These are phyloP conservation scores for Pythium plurisporium DNA, from an alignment of 352 stramenopile genomes.

Conservation along the genomic window DNA sequence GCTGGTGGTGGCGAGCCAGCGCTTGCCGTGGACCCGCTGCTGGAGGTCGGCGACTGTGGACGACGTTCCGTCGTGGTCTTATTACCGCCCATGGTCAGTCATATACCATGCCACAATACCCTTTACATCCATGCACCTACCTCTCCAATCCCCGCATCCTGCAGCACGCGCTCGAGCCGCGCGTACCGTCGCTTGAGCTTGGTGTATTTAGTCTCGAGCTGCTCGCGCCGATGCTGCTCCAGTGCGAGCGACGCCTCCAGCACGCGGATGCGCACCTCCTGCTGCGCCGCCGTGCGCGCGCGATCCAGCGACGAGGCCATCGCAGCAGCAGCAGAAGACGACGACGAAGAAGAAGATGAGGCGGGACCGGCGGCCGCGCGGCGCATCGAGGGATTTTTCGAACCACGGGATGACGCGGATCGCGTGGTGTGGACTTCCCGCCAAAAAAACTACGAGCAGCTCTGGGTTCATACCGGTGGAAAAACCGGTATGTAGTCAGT, in stretches of 20 bases:
- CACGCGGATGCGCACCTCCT: conserved; percentile 25
- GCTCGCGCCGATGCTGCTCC: conserved; percentile 44
- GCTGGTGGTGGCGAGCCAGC: neutral
- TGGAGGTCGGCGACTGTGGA: neutral
- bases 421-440: too few species aligned
- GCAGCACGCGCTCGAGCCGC: conserved; percentile 48
- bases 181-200: conserved; percentile 64
- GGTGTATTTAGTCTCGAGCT: conserved; percentile 66
- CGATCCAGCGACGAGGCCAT: neutral
- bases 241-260: conserved; percentile 45
- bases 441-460: neutral
- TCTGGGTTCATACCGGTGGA: conserved; percentile 7
- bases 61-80: neutral
- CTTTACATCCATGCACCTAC: neutral
- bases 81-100: neutral
- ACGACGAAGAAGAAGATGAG: neutral
- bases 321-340: neutral
- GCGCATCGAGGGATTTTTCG: neutral
- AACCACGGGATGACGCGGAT: conserved; percentile 1
- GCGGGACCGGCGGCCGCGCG: too few species aligned
- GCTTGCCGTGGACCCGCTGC: neutral
- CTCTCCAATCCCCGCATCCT: conserved; percentile 5
- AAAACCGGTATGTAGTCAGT: neutral
- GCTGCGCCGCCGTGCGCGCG: neutral
- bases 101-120: neutral